phyloP scores from a whole-genome alignment of 1,139 yeast genomes.

The Pneumocystis carinii region DNA sequence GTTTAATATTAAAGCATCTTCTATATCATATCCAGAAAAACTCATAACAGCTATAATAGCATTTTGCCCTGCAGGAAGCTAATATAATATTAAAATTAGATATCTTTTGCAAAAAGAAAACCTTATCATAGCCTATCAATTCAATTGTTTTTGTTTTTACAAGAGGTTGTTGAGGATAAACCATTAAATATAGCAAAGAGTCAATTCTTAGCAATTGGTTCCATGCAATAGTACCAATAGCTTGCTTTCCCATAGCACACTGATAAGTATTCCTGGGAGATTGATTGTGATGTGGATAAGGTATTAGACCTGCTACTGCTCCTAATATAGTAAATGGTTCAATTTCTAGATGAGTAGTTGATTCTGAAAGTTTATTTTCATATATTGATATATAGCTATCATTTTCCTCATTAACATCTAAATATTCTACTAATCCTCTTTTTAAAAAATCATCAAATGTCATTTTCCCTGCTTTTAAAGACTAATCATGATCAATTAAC shows the following conservation, averaged over 20 bases:
- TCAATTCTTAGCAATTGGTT: constrained; percentile 93
- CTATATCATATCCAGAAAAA: constrained; percentile 97
- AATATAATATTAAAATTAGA: neutral
- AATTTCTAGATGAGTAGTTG: constrained; percentile 80
- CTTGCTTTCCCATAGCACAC: constrained; percentile 99
- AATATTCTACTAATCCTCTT: constrained; percentile 80
- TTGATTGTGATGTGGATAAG: constrained; percentile 98
- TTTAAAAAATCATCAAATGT: constrained; percentile 76
- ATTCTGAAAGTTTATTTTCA: constrained; percentile 43
- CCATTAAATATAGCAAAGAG: constrained; percentile 84
- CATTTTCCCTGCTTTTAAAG: constrained; percentile 45
- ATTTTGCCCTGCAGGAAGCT: constrained; percentile 92
- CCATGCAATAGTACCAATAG: constrained; percentile 96
- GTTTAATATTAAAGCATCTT: constrained; percentile 91
- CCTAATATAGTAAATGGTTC: constrained; percentile 95
- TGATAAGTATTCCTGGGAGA: constrained; percentile 97
- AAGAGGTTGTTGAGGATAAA: constrained; percentile 98
- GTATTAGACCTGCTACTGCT: constrained; percentile 96
- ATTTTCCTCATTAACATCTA: constrained; percentile 95
- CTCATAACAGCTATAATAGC: constrained; percentile 99
- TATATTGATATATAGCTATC: constrained; percentile 87
- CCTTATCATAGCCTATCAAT: constrained; percentile 77
- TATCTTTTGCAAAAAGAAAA: neutral
- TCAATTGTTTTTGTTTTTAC: constrained; percentile 96
- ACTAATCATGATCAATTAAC: constrained; percentile 26